phyloP scores from a whole-genome alignment of 2,329 filamentous ascomycete genomes.

The Monosporascus sp. region DNA sequence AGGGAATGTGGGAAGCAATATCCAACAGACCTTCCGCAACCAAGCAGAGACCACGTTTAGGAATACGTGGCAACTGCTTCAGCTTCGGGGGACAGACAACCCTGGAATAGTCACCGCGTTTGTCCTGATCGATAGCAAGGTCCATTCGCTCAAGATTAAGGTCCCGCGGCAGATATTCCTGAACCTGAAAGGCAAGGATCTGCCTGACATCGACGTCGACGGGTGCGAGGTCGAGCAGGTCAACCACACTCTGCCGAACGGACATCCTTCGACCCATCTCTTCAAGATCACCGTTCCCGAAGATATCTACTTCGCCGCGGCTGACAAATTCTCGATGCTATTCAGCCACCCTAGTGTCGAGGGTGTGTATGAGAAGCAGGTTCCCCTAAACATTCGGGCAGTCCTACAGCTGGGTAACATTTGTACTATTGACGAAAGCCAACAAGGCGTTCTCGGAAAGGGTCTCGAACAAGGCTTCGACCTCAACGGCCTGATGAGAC shows the following conservation, averaged over 20 bases:
- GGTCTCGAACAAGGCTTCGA: slow-evolving; percentile 94
- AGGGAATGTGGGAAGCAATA: slow-evolving; percentile 57
- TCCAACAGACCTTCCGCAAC: slow-evolving; percentile 74
- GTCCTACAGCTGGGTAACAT: slow-evolving; percentile 84
- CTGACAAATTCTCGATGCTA: slow-evolving; percentile 73
- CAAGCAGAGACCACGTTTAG: slow-evolving; percentile 87
- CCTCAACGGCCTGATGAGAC: slow-evolving; percentile 66
- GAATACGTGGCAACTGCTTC: slow-evolving; percentile 91
- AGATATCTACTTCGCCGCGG: slow-evolving; percentile 77
- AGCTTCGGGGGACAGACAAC: slow-evolving; percentile 75
- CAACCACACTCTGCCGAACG: slow-evolving; percentile 88
- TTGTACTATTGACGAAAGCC: slow-evolving; percentile 88
- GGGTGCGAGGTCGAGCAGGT: slow-evolving; percentile 90
- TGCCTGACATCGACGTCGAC: slow-evolving; percentile 82
- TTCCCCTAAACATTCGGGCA: slow-evolving; percentile 81
- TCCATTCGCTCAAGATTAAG: slow-evolving; percentile 82
- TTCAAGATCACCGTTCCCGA: slow-evolving; percentile 92
- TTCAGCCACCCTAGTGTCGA: slow-evolving; percentile 94
- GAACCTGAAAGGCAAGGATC: slow-evolving; percentile 80
- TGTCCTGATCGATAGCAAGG: slow-evolving; percentile 87
- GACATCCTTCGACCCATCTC: slow-evolving; percentile 86
- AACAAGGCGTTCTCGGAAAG: slow-evolving; percentile 84
- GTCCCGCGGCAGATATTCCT: slow-evolving; percentile 87
- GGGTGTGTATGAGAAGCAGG: slow-evolving; percentile 91
- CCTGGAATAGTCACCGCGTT: slow-evolving; percentile 85